Evolutionary conservation across 2,329 filamentous ascomycete genomes (phyloP).

Genomic region (Rugonectria rugulosa): DNA sequence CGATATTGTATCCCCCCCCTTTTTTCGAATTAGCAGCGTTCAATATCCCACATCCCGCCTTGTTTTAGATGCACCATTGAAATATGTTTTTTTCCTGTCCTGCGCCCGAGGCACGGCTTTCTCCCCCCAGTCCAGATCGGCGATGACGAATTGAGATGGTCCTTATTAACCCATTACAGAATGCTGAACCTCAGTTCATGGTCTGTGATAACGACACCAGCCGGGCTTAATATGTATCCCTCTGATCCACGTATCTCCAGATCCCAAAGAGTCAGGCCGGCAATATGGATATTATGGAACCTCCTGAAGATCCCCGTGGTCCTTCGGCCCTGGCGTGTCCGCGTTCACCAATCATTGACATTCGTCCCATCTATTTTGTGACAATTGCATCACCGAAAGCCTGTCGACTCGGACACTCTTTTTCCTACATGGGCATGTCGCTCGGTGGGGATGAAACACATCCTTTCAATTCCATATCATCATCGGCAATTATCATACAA

Average conservation of each 20-base stretch:
- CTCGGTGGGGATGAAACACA: conserved; percentile 12
- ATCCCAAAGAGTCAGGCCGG: not conserved
- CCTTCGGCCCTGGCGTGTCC: conserved; percentile 10
- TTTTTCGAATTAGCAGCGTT: not conserved
- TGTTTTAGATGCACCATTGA: not conserved
- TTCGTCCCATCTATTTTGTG: conserved; percentile 7
- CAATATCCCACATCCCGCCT: conserved; percentile 4
- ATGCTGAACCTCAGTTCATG: not conserved
- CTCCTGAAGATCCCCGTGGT: conserved; percentile 15
- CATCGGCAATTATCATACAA: not conserved
- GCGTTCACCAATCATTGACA: conserved; percentile 18
- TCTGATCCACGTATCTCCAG: not conserved
- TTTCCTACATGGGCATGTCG: not conserved
- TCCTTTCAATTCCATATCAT: conserved; percentile 11
- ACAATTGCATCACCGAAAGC: conserved; percentile 31
- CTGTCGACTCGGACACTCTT: conserved; percentile 3
- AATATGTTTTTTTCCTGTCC: conserved; percentile 13
- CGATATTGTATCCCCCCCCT: not conserved
- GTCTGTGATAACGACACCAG: conserved; percentile 4
- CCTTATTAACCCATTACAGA: not conserved
- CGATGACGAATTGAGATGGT: conserved; percentile 22
- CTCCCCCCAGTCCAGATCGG: conserved; percentile 26
- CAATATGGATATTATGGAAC: not conserved
- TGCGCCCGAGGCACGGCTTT: conserved; percentile 6
- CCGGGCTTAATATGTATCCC: not conserved